Conservation (phyloP, 2,329 filamentous ascomycete genomes). For the Fusarium sp. region DNA sequence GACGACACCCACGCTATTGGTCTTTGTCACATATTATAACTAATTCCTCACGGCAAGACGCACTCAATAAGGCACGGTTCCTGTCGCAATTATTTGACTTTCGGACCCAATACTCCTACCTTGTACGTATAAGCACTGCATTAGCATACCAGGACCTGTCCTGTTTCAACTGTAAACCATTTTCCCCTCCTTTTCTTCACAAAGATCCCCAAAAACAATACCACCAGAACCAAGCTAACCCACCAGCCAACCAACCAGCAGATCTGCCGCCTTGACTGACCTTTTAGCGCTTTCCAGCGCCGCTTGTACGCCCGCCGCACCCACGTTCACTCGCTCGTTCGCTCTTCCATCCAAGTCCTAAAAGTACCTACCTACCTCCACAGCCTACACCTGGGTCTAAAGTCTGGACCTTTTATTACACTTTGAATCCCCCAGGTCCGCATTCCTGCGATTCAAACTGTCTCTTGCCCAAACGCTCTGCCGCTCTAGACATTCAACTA, state of each 20-base stretch:
- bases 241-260: constrained; percentile 38
- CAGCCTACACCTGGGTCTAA: constrained; percentile 39
- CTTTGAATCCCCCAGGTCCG: constrained; percentile 43
- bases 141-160: constrained; percentile 31
- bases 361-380: constrained; percentile 3
- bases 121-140: constrained; percentile 20
- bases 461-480: constrained; percentile 33
- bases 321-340: constrained; percentile 25
- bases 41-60: background rate
- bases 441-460: constrained; percentile 42
- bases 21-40: background rate
- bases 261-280: constrained; percentile 41
- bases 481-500: constrained; percentile 24
- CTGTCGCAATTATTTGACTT: constrained; percentile 12
- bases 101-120: constrained; percentile 20
- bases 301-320: constrained; percentile 35
- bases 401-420: constrained; percentile 46
- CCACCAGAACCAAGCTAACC: constrained; percentile 25
- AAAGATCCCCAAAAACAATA: constrained; percentile 39
- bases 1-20: constrained; percentile 33
- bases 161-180: constrained; percentile 36
- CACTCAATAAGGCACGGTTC: constrained; percentile 9
- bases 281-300: constrained; percentile 42
- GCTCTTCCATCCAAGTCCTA: constrained; percentile 19
- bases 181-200: constrained; percentile 32